Evolutionary conservation across 129 eudicot species (phyloP), one percentile per base, ranked within the genome.

Genomic region (Centella asiatica): DNA sequence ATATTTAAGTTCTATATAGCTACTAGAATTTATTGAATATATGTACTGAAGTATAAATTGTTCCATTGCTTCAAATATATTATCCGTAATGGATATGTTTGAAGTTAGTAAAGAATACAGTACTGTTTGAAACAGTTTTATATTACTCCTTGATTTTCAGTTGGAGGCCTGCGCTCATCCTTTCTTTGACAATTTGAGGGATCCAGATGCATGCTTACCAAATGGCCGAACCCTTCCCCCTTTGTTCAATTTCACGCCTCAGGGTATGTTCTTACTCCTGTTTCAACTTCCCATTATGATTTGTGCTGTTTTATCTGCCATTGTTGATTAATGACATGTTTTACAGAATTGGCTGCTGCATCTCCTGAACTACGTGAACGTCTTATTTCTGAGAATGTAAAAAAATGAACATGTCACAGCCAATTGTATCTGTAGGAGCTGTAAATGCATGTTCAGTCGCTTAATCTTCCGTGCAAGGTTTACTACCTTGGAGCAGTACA

Each of bases 111-210:
- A 51, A 23, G 2, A 52, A 23, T 7, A 50, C 4, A 52, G 18
- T 31, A 11, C 29, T 57, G 27, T 55, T 15, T 4, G 22, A 4
- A 56, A 17, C 42, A 57, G 8, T 57, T 19, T 17, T 10, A 53
- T 4, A 12, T 57, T 8, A 25, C 20, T 12, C 27, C 44, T 57
- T n/a, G 37, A 32, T 34, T 31, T 53, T 54, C 88, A 90, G 97
- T 70, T 90, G 90, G 98, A 90, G 67, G 98, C 98, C 7, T 90
- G 98, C 70, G 85, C 90, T 28, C 98, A 90, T 68, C 95, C 90
- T 1, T 90, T 90, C 77, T 90, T 90, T 64, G 88, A 90, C 39
- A 80, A 73, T 70, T 58, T 90, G 64, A 79, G 94, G 67, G 87
- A 83, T 34, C 94, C 95, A n/a, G 82, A 72, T 64, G 78, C 88